phyloP scores from a whole-genome alignment of 2,329 filamentous ascomycete genomes.

The Aschersonia sp. region DNA sequence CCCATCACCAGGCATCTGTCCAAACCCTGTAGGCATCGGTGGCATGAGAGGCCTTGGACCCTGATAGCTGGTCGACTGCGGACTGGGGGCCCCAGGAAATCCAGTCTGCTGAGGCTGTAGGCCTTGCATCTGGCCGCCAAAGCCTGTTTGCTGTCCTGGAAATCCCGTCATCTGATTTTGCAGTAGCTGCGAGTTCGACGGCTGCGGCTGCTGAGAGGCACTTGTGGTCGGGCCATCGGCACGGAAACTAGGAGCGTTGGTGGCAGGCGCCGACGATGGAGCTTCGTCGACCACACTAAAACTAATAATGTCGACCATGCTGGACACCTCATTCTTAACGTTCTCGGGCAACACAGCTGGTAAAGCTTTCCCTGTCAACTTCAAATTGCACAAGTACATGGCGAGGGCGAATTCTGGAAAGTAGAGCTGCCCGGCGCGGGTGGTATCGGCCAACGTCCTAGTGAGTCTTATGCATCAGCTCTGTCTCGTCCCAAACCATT shows the following conservation, averaged over 20 bases:
- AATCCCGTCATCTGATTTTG: slow-evolving; percentile 57
- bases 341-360: slow-evolving; percentile 65
- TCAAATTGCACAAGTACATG: slow-evolving; percentile 97
- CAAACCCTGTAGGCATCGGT: slow-evolving; percentile 50
- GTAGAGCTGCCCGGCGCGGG: slow-evolving; percentile 85
- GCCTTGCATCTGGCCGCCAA: slow-evolving; percentile 40
- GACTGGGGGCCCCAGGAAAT: slow-evolving; percentile 49
- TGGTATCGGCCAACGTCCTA: slow-evolving; percentile 87
- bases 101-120: slow-evolving; percentile 59
- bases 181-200: slow-evolving; percentile 53
- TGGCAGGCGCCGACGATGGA: slow-evolving; percentile 31
- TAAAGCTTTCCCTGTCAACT: slow-evolving; percentile 71
- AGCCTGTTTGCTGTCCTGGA: slow-evolving; percentile 41
- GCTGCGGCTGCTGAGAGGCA: slow-evolving; percentile 54
- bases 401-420: slow-evolving; percentile 96
- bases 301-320: slow-evolving; percentile 99
- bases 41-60: slow-evolving; percentile 87
- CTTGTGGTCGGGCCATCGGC: slow-evolving; percentile 34
- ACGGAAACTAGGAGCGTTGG: slow-evolving; percentile 58
- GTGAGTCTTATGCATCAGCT: neutral
- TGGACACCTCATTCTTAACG: slow-evolving; percentile 91
- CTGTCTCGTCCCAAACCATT: neutral
- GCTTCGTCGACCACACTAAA: slow-evolving; percentile 75
- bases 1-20: slow-evolving; percentile 32
- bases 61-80: slow-evolving; percentile 64